Evolutionary conservation across 257 asterid genomes (phyloP).

Genomic region (Linaria vulgaris): DNA sequence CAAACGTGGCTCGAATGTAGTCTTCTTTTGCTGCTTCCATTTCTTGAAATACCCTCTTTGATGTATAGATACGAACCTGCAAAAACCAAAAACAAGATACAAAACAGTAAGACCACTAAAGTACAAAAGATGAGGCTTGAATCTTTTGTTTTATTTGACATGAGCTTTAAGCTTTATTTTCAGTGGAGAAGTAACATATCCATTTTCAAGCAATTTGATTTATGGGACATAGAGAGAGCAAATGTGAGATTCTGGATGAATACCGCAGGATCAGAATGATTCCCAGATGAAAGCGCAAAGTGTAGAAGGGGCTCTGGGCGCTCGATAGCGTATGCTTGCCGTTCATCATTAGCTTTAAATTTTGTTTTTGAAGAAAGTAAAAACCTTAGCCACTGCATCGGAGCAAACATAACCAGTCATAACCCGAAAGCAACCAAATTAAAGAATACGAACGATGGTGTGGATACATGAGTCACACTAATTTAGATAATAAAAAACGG

Average conservation of each 20-base stretch:
- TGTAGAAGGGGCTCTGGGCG: slow-evolving; percentile 59
- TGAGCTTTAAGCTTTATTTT: not conserved
- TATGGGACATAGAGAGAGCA: not conserved
- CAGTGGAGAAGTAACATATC: not conserved
- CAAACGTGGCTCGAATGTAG: slow-evolving; percentile 56
- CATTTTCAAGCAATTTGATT: not conserved
- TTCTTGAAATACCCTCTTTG: slow-evolving; percentile 51
- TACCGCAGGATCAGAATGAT: slow-evolving; percentile 72
- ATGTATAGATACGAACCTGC: slow-evolving; percentile 58
- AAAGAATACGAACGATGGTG: not conserved
- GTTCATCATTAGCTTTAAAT: slow-evolving; percentile 52
- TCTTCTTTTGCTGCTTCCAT: slow-evolving; percentile 64
- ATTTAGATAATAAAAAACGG: not conserved
- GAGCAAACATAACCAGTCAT: slow-evolving; percentile 30
- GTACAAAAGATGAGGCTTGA: not conserved
- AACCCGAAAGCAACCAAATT: not conserved
- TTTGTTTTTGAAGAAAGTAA: slow-evolving; percentile 53
- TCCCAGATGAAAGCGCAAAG: slow-evolving; percentile 62
- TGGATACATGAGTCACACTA: not conserved
- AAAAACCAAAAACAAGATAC: not conserved
- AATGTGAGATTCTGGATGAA: not conserved
- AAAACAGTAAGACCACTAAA: not conserved
- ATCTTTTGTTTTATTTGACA: too few relatives aligned
- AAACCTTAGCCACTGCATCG: slow-evolving; percentile 58
- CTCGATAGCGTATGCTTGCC: slow-evolving; percentile 52